phyloP scores from a whole-genome alignment of 192 early-diverging fungal genomes.

The Backusella macrospora region DNA sequence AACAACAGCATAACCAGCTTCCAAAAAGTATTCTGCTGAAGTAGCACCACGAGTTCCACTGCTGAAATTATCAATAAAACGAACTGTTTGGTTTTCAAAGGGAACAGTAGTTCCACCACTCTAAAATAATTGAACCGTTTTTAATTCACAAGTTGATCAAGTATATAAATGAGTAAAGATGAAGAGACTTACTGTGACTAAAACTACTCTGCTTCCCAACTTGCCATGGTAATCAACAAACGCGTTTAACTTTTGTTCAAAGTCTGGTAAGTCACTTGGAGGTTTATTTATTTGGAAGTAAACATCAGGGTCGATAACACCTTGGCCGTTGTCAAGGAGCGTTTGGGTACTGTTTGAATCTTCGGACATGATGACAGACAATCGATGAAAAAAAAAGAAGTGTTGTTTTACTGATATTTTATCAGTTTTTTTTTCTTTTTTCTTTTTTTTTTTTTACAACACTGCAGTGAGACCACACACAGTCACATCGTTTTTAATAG shows the following conservation, averaged over 20 bases:
- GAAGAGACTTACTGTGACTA: slow-evolving; percentile 70
- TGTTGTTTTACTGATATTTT: background rate
- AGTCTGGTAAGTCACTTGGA: slow-evolving; percentile 63
- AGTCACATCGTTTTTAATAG: background rate
- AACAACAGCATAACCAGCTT: slow-evolving; percentile 91
- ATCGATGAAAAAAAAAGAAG: background rate
- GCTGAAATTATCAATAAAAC: slow-evolving; percentile 99
- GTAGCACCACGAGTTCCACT: slow-evolving; percentile 94
- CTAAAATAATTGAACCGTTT: slow-evolving; percentile 29
- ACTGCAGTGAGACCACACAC: background rate
- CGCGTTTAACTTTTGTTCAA: slow-evolving; percentile 55
- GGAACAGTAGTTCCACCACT: slow-evolving; percentile 97
- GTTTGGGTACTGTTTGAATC: background rate
- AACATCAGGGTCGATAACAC: slow-evolving; percentile 67
- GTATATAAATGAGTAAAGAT: background rate
- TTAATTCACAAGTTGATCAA: background rate
- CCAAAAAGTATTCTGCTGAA: slow-evolving; percentile 93
- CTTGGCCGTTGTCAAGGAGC: slow-evolving; percentile 43
- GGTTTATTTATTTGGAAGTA: slow-evolving; percentile 76
- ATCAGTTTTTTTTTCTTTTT: background rate
- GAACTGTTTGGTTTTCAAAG: slow-evolving; percentile 93
- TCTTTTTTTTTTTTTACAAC: background rate
- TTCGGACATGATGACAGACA: background rate
- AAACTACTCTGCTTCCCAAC: slow-evolving; percentile 69
- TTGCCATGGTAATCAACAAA: slow-evolving; percentile 61